These are phyloP conservation scores for Dendrobium huoshanense DNA, from an alignment of 106 monocot genomes.

Conservation along the genomic window DNA sequence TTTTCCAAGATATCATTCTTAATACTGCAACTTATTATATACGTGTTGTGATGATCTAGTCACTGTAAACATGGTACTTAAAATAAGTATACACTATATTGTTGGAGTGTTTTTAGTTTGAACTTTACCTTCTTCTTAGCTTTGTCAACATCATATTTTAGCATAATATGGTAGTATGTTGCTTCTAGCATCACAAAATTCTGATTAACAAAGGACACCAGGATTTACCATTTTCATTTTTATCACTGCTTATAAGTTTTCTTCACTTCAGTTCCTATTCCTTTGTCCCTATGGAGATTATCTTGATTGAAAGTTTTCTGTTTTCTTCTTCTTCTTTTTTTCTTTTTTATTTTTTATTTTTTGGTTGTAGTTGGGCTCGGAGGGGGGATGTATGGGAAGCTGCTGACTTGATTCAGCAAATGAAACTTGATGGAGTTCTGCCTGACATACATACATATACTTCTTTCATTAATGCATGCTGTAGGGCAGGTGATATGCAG, in stretches of 20 bases:
- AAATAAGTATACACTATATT: neutral
- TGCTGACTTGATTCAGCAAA: slow-evolving; percentile 90
- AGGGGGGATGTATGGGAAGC: slow-evolving; percentile 99
- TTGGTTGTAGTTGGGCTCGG: slow-evolving; percentile 75
- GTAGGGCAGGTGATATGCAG: slow-evolving; percentile 92
- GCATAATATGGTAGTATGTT: neutral
- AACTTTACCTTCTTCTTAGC: neutral
- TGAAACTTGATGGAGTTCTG: slow-evolving; percentile 76
- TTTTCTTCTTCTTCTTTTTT: no score
- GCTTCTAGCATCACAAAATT: no score
- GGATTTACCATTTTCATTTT: neutral
- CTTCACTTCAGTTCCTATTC: neutral
- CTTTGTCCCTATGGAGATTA: slow-evolving; percentile 1
- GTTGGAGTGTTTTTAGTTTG: neutral
- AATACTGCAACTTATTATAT: neutral
- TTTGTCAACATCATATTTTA: neutral
- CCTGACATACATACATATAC: slow-evolving; percentile 96
- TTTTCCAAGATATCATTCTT: neutral
- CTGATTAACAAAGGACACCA: no score
- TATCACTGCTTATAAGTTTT: neutral
- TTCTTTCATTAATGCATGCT: slow-evolving; percentile 92
- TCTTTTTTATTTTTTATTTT: neutral
- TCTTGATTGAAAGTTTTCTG: slow-evolving; percentile 2
- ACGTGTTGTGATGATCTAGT: neutral
- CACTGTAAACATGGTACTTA: neutral